phyloP scores from a whole-genome alignment of 2,329 filamentous ascomycete species.

The Dactylellina drechsleri region DNA sequence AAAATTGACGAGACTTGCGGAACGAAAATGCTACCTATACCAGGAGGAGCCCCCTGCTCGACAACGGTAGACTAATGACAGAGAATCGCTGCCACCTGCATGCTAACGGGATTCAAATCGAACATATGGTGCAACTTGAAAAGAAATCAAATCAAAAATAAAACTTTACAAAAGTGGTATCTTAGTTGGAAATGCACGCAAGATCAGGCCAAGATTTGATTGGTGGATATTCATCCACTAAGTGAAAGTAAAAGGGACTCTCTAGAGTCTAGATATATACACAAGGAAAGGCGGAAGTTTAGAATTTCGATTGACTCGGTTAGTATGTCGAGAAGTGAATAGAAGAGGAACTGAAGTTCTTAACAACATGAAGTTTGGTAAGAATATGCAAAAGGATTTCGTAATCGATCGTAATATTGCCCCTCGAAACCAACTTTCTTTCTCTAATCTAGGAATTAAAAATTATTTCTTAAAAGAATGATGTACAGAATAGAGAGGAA shows the following conservation, averaged over 20 bases:
- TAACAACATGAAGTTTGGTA: neutral
- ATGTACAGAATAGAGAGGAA: constrained; percentile 13
- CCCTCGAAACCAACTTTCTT: constrained; percentile 28
- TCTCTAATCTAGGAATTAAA: constrained; percentile 15
- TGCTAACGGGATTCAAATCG: neutral
- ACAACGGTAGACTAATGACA: neutral
- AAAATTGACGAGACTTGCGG: neutral
- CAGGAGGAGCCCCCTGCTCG: constrained; percentile 5
- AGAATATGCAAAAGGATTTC: constrained; percentile 13
- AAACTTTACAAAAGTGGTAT: constrained; percentile 18
- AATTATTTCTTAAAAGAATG: constrained; percentile 16
- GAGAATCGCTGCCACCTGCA: neutral
- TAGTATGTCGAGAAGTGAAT: neutral
- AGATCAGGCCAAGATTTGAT: too few species aligned
- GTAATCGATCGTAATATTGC: constrained; percentile 30
- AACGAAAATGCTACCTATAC: neutral
- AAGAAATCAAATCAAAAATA: neutral
- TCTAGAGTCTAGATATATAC: constrained; percentile 7
- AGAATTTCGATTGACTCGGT: neutral
- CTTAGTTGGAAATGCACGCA: neutral
- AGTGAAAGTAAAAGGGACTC: neutral
- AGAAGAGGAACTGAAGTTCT: neutral
- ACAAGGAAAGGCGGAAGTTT: constrained; percentile 6
- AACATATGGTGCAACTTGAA: neutral
- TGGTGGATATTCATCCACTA: neutral